These are phyloP conservation scores for Dictyostelium firmibasis DNA, from an alignment of 78 protist genomes.

Conservation along the genomic window DNA sequence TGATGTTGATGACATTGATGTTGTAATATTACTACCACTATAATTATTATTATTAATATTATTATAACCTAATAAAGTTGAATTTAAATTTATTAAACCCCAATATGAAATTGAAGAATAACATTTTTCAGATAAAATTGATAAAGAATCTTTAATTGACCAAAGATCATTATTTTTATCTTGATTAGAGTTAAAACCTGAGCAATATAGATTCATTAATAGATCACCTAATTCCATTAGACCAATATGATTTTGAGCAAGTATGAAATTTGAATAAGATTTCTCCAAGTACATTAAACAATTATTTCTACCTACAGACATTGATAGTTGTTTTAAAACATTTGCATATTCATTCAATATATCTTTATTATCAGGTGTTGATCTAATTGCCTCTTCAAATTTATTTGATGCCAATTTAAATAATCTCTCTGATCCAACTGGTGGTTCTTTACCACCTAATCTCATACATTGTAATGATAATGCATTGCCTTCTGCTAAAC, in stretches of 20 bases:
- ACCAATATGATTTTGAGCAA: conserved; percentile 31
- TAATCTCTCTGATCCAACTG: conserved; percentile 52
- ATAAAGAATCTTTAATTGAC: neutral
- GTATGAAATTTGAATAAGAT: conserved; percentile 47
- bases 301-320: conserved; percentile 60
- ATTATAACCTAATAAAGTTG: neutral
- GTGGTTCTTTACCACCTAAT: conserved; percentile 35
- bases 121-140: conserved; percentile 23
- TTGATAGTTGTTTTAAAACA: conserved; percentile 64
- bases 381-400: conserved; percentile 82
- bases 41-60: neutral
- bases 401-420: conserved; percentile 74
- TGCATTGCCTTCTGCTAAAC: conserved; percentile 85
- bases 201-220: neutral
- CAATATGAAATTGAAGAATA: conserved; percentile 34
- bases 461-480: conserved; percentile 74
- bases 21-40: neutral
- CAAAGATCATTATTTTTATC: neutral
- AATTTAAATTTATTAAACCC: conserved; percentile 3
- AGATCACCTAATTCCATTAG: conserved; percentile 28
- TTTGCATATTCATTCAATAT: conserved; percentile 77
- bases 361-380: conserved; percentile 80
- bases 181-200: neutral
- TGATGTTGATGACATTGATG: neutral
- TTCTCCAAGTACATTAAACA: conserved; percentile 18